Base-by-base conservation (phyloP, 1,139 yeast genomes). In the Lodderomyces metapsilosis region DNA sequence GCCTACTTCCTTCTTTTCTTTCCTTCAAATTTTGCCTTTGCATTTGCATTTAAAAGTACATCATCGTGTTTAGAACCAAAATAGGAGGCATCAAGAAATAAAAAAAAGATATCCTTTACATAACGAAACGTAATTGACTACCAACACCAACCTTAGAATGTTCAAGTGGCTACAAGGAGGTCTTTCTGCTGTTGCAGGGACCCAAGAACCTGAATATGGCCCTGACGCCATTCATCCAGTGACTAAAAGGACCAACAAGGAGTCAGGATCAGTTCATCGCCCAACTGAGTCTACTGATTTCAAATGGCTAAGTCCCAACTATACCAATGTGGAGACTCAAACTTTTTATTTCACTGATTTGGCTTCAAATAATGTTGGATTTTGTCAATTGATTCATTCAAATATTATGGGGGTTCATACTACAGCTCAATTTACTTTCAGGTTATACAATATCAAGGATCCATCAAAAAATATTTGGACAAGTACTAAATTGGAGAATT, bases 171-270 rank as follows among this genome's bases (percentile, higher is more conserved):
- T 85, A 47, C 92, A 85, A 72, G 85, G 91, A 46, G 80, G 95
- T 43, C 78, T 92, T 37, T 88, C 98, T 16, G 92, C 95, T 5
- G 92, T 89, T 36, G 94, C 97, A 6, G 98, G 98, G 40, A 80
- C 95, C 13, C 96, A 96, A 2, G 98, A 92, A 64, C 98, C 98
- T 21, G 95, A 86, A 59, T 92, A 92, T 58, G 98, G 98, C 41
- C 77, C 84, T 37, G 96, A 84, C 42, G 95, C 96, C 38, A 88
- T 92, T 53, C 91, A 84, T 56, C 78, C 97, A n/a, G 80, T 89
- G 44, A 78, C 85, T 35, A 80, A 76, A 34, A 68, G 83, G 40
- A 80, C 84, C 43, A 69, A 42, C 70, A 66, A 48, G 76, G 69
- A 59, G 62, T 72, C 25, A 9, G 34, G 32, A 16, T 24, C 43